Evolutionary conservation across 2,329 filamentous ascomycete genomes (phyloP).

Genomic region (Colletotrichum acutatum): DNA sequence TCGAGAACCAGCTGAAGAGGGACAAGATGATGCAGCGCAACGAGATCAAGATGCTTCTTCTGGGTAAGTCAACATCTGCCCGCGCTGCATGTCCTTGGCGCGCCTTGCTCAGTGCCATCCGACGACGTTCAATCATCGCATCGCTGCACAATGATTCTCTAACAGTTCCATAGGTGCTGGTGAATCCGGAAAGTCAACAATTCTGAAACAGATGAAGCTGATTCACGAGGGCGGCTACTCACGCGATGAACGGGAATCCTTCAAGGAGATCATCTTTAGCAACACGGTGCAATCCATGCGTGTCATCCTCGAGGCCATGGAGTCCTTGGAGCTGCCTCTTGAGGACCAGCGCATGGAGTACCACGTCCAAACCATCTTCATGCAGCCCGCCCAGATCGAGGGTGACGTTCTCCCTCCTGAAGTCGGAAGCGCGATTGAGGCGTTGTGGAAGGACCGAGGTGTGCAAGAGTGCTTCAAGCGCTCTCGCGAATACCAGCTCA

Average conservation of each 20-base stretch:
- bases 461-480: constrained; percentile 96
- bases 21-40: constrained; percentile 99
- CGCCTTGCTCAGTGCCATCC: not conserved
- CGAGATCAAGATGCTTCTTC: constrained; percentile 99
- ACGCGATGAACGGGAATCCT: constrained; percentile 80
- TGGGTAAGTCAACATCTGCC: constrained; percentile 70
- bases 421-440: constrained; percentile 92
- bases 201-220: constrained; percentile 98
- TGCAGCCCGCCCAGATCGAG: constrained; percentile 97
- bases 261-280: constrained; percentile 78
- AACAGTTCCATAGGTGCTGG: constrained; percentile 77
- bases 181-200: constrained; percentile 96
- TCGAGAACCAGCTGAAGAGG: constrained; percentile 98
- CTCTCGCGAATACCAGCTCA: constrained; percentile 94
- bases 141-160: not conserved
- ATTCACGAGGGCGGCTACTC: constrained; percentile 99
- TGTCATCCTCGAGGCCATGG: constrained; percentile 76
- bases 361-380: constrained; percentile 98
- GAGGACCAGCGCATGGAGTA: constrained; percentile 95
- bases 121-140: not conserved
- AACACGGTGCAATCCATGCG: constrained; percentile 78
- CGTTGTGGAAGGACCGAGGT: constrained; percentile 91
- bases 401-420: constrained; percentile 94
- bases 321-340: constrained; percentile 80
- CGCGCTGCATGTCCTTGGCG: not conserved